A percentile compares a stretch with the other conserved stretches of the same genome.
Conservation (phyloP, 108 stramenopile species). For the Pinguiococcus pyrenoidosus region DNA sequence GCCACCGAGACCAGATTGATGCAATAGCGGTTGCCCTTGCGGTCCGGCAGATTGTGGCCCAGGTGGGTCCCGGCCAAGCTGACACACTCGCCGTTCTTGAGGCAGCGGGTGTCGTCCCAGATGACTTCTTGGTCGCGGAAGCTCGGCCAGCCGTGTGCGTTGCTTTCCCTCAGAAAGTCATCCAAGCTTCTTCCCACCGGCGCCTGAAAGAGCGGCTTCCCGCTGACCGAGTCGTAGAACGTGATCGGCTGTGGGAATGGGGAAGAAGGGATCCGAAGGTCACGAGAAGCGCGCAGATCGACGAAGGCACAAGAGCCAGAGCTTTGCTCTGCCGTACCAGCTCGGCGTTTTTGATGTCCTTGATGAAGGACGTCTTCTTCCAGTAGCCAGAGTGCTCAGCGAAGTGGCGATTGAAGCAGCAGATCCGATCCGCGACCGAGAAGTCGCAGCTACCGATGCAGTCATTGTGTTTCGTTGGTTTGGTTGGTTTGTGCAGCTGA, state of each 20-base stretch:
- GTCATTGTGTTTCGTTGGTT: no score
- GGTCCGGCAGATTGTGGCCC: conserved; percentile 10
- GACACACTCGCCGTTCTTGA: neutral
- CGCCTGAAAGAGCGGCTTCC: conserved; percentile 54
- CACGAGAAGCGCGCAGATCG: conserved; percentile 45
- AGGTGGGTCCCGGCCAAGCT: conserved; percentile 5
- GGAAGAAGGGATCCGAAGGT: conserved; percentile 20
- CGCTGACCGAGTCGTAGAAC: conserved; percentile 8
- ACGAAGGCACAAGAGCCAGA: conserved; percentile 22
- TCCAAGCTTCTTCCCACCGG: conserved; percentile 49
- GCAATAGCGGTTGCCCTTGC: conserved; percentile 12
- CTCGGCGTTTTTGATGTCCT: neutral
- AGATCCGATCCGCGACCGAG: conserved; percentile 55
- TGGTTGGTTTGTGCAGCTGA: no score
- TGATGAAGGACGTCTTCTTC: conserved; percentile 2
- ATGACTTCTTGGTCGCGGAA: conserved; percentile 21
- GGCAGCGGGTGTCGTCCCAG: neutral
- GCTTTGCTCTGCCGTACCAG: neutral
- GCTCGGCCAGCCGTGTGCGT: conserved; percentile 63
- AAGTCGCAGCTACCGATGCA: no score
- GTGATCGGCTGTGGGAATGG: neutral
- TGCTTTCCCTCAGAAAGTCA: conserved; percentile 50
- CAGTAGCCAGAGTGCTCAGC: conserved; percentile 15
- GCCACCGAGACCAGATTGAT: conserved; percentile 15
- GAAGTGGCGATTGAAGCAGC: conserved; percentile 53